Evolutionary conservation across 148 eudicot species (phyloP).

Genomic region (Rhododendron ovatum): DNA sequence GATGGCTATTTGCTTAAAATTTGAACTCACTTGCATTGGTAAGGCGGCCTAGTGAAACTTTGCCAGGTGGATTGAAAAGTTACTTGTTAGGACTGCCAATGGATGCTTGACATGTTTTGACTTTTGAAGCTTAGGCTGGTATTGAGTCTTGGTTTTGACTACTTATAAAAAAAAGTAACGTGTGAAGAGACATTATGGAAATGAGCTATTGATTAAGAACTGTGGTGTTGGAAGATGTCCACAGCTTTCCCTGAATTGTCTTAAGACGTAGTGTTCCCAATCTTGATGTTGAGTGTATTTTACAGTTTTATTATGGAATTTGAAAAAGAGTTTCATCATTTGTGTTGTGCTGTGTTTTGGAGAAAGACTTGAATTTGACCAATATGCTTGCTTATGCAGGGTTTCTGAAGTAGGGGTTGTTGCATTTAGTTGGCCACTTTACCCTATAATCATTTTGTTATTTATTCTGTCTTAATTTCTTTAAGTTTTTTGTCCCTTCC

Average conservation of each 20-base stretch:
- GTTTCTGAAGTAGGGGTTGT: not conserved
- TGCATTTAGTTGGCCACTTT: not conserved
- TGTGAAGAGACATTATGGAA: not conserved
- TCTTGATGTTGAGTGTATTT: not conserved
- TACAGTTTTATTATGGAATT: not conserved
- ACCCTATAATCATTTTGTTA: not conserved
- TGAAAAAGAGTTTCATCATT: not conserved
- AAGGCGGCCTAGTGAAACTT: not conserved
- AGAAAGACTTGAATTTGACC: not conserved
- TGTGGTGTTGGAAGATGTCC: not conserved
- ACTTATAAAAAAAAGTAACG: not conserved
- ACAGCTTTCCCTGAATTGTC: too few species aligned
- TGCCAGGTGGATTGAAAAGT: not conserved
- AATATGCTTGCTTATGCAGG: not conserved
- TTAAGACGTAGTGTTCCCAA: not conserved
- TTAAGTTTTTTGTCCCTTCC: not conserved
- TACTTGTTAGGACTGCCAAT: not conserved
- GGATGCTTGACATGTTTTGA: not conserved
- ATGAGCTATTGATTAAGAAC: not conserved
- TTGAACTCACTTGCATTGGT: not conserved
- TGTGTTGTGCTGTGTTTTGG: not conserved
- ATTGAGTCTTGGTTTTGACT: not conserved
- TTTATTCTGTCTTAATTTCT: not conserved
- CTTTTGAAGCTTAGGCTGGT: not conserved
- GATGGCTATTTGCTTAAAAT: not conserved